Conservation (phyloP, 2,329 filamentous ascomycete species). For the Pyricularia sp. region DNA sequence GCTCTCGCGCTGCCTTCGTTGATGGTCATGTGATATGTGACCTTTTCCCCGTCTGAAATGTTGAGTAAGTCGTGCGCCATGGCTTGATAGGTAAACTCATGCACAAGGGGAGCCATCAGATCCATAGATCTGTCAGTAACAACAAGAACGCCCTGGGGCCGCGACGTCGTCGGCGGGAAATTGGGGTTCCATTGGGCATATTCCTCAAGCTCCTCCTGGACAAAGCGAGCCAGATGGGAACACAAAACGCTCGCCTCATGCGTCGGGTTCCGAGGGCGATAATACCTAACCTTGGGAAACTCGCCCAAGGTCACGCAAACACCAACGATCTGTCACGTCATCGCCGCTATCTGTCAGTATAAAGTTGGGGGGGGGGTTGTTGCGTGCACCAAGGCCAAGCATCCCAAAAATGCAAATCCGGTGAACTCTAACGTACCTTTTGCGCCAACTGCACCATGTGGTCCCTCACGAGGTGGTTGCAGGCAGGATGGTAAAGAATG, state of each 20-base stretch:
- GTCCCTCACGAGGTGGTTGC: conserved; percentile 70
- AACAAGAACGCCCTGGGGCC: conserved; percentile 74
- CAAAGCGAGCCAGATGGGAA: conserved; percentile 78
- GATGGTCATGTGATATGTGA: conserved; percentile 71
- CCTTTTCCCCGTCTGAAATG: conserved; percentile 80
- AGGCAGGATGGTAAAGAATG: conserved; percentile 80
- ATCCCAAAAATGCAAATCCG: background rate
- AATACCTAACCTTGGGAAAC: conserved; percentile 89
- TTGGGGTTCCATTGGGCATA: conserved; percentile 78
- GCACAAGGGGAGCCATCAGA: conserved; percentile 73
- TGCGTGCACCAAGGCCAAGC: background rate
- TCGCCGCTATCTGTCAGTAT: conserved; percentile 3
- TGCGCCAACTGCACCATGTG: conserved; percentile 83
- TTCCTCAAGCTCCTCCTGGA: conserved; percentile 83
- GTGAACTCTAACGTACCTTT: conserved; percentile 49
- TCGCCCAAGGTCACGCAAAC: conserved; percentile 90
- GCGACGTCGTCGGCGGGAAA: conserved; percentile 70
- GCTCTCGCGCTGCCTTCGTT: conserved; percentile 64
- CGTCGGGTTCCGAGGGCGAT: conserved; percentile 60
- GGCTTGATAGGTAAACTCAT: conserved; percentile 97
- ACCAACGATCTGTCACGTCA: conserved; percentile 57
- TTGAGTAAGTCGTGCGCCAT: conserved; percentile 93
- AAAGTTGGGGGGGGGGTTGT: background rate
- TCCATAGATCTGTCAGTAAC: conserved; percentile 94
- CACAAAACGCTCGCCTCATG: conserved; percentile 87